A percentile compares a stretch with the other conserved stretches of the same genome.
These are phyloP conservation scores for Nigrospora sphaerica DNA, from an alignment of 2,329 filamentous ascomycete species.

Conservation along the genomic window DNA sequence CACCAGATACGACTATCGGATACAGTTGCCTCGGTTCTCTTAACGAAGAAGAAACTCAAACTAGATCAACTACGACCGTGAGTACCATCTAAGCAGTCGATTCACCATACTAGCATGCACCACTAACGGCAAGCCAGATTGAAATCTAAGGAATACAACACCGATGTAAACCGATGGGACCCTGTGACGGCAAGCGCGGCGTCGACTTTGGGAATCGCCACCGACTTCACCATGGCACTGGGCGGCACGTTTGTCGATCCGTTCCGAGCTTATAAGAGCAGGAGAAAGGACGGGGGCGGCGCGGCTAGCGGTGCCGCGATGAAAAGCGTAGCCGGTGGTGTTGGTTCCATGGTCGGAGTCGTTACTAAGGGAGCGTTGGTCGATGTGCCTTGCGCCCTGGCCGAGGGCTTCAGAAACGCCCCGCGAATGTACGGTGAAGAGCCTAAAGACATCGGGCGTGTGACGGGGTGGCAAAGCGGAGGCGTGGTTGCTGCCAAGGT, in stretches of 20 bases:
- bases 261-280: no score
- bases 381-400: background rate
- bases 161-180: conserved; percentile 26
- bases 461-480: background rate
- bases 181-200: conserved; percentile 18
- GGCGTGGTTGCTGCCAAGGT: no score
- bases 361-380: background rate
- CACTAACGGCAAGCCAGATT: conserved; percentile 33
- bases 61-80: conserved; percentile 6
- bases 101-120: no score
- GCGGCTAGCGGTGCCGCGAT: background rate
- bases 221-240: background rate
- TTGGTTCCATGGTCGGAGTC: background rate
- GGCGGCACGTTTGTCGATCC: background rate
- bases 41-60: conserved; percentile 43
- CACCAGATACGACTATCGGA: conserved; percentile 36
- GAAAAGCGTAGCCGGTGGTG: background rate
- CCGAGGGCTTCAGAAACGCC: background rate
- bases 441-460: background rate
- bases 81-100: no score
- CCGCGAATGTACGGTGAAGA: background rate
- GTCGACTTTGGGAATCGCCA: conserved; percentile 3
- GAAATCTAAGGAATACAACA: conserved; percentile 27
- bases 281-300: no score
- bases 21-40: conserved; percentile 45